Evolutionary conservation across 495 filamentous ascomycete genomes (phyloP), one percentile per base, ranked within the genome.

Genomic region (Talaromyces proteolyticus): DNA sequence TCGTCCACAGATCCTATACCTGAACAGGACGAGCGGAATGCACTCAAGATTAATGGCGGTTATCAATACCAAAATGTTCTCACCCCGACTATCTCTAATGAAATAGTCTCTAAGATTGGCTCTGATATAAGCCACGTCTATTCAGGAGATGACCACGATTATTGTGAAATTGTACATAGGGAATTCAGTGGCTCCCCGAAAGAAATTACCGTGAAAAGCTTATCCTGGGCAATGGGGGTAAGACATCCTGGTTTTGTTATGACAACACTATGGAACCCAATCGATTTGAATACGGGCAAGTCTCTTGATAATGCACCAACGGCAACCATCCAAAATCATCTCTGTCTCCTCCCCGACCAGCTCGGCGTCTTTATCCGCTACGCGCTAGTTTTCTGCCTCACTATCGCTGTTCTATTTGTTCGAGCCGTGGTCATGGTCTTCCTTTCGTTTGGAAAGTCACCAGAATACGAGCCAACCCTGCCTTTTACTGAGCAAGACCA

Each of bases 41-140:
- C 92, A 11, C 85, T 99, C 54, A 72, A 69, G 7, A 78, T 97
- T 19, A 68, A 72, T 1, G 70, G 70, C 3, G 94, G 94, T 16
- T 95, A 94, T 65, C 94, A 97, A 62, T 99, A 99, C 63, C 92
- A 96, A 63, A 99, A 97, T 60, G 94, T 96, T 6, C 78, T 97
- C 20, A 81, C 77, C 12, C 77, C 79, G 34, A 69, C 80, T 4
- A 79, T 95, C 49, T 92, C 91, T 3, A 73, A 80, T 14, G 78
- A 82, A 25, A 60, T 96, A 12, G 66, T 95, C 21, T 75, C 84
- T 18, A 83, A 81, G 44, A 74, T 89, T 23, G 88, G 89, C 17
- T 82, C 89, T 42, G 82, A 95, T 16, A 50, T 76, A 6, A 56
- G 69, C 12, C 83, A 91, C 45, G 84, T 89, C 37, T 97, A 96